These are phyloP conservation scores for Trichoderma atroviride DNA, from an alignment of 2,329 filamentous ascomycete genomes.

Conservation along the genomic window DNA sequence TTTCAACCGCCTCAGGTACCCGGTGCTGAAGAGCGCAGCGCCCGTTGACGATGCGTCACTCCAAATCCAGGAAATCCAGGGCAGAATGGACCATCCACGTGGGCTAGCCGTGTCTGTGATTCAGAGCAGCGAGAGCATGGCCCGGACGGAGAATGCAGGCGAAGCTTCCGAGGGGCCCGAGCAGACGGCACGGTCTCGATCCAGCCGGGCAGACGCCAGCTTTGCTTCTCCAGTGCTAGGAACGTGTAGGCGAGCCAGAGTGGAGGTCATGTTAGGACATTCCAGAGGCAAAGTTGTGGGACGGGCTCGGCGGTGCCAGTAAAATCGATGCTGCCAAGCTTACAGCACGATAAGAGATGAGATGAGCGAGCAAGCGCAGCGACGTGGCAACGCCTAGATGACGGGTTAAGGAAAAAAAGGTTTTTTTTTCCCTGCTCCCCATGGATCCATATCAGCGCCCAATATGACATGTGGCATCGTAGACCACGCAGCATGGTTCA, in stretches of 20 bases:
- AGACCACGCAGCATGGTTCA: not conserved
- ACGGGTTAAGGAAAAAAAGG: not conserved
- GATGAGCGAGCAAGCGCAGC: not conserved
- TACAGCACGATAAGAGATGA: slow-evolving; percentile 1
- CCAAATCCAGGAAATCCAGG: not conserved
- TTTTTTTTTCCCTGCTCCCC: not conserved
- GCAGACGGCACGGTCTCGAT: slow-evolving; percentile 22
- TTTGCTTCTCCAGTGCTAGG: slow-evolving; percentile 11
- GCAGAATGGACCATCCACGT: slow-evolving; percentile 2
- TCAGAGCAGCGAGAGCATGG: not conserved
- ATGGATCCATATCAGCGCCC: not conserved
- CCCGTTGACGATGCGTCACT: not conserved
- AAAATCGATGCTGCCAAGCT: not conserved
- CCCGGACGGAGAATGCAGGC: slow-evolving; percentile 6
- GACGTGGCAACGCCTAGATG: slow-evolving; percentile 1
- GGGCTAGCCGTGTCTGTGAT: slow-evolving; percentile 11
- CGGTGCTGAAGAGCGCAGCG: not conserved
- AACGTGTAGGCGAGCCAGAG: slow-evolving; percentile 12
- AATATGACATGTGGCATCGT: not conserved
- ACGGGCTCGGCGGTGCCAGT: not conserved
- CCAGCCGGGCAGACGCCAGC: slow-evolving; percentile 18
- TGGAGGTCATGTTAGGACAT: slow-evolving; percentile 14
- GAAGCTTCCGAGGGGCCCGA: slow-evolving; percentile 24
- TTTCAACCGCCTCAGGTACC: not conserved
- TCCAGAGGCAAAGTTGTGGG: slow-evolving; percentile 25